Conservation (phyloP, 2,329 filamentous ascomycete genomes). For the Bipolaris cookei region DNA sequence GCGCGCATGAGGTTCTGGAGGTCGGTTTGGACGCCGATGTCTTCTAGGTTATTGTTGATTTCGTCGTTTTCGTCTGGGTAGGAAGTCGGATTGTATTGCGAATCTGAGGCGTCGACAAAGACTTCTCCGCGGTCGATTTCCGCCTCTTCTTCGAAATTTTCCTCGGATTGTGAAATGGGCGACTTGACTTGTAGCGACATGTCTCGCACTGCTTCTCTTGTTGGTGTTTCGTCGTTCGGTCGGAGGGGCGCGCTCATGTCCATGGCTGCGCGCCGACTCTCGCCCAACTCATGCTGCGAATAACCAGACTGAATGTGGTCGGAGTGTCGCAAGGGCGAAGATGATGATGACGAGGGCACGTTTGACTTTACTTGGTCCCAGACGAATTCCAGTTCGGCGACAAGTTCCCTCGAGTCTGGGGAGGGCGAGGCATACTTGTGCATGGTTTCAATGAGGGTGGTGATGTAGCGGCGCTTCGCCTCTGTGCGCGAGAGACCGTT, state of each 20-base stretch:
- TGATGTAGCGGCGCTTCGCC: conserved; percentile 92
- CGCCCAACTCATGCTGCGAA: conserved; percentile 43
- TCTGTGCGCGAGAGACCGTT: conserved; percentile 84
- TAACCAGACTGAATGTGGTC: conserved; percentile 41
- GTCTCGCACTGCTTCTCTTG: background rate
- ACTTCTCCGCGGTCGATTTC: conserved; percentile 47
- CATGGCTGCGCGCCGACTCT: conserved; percentile 50
- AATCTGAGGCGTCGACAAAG: conserved; percentile 58
- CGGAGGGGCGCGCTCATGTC: conserved; percentile 20
- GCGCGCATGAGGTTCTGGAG: conserved; percentile 21
- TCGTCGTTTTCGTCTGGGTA: conserved; percentile 12
- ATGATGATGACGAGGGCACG: conserved; percentile 65
- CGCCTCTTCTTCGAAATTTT: conserved; percentile 57
- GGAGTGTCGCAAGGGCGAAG: conserved; percentile 47
- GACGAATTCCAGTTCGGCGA: conserved; percentile 95
- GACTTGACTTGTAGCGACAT: conserved; percentile 66
- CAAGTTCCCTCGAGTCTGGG: conserved; percentile 82
- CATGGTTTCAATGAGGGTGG: conserved; percentile 95
- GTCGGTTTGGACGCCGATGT: conserved; percentile 26
- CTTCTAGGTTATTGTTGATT: conserved; percentile 31
- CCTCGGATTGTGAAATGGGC: conserved; percentile 77
- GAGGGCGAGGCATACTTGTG: conserved; percentile 89
- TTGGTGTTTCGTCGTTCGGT: background rate
- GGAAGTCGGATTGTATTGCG: conserved; percentile 46
- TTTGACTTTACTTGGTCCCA: conserved; percentile 98